Evolutionary conservation across 768 basidiomycete species (phyloP), one percentile per base, ranked within the genome.

Genomic region (Hortiboletus campestris): DNA sequence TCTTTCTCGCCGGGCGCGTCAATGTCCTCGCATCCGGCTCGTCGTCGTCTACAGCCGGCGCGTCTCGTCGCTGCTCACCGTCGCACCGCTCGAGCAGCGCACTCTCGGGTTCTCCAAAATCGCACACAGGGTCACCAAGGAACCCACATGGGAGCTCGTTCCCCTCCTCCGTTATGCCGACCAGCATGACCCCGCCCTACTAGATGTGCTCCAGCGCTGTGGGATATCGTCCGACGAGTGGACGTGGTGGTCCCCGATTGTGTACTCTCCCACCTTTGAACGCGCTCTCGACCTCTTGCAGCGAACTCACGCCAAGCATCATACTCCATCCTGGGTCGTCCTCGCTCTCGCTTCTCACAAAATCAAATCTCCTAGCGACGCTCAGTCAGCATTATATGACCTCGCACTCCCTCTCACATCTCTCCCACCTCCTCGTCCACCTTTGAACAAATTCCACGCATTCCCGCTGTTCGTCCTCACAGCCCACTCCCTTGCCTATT

Each of bases 311-410:
- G 29, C 45, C 36, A n/a, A 28, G 25, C 25, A 25, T 4, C 36
- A 29, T 3, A 54, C 74, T 13, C 85, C 86, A 0, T 59, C 76
- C 0, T 88, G 85, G 85, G 69, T 85, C n/a, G 64, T 80, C 12
- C 67, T 88, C 31, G 75, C 78, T 43, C 71, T 86, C 40, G 68
- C 79, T 16, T 70, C 65, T 4, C 76, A 75, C 67, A 80, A 77
- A 64, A 73, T 84, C 12, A 70, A 64, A n/a, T 77, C 79, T 0
- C 66, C 75, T 2, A 53, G 53, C 16, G 78, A 86, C 22, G 84
- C 82, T 0, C 67, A 70, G 19, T 74, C 74, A 0, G 72, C 74
- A 1, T 60, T 81, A 34, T 61, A 78, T 39, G 75, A 78, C 48
- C 67, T 87, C 22, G 72, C 78, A 4, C 68, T 76, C 56, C 55